Conservation (phyloP, 2,329 filamentous ascomycete genomes). For the Fusarium scirpi region DNA sequence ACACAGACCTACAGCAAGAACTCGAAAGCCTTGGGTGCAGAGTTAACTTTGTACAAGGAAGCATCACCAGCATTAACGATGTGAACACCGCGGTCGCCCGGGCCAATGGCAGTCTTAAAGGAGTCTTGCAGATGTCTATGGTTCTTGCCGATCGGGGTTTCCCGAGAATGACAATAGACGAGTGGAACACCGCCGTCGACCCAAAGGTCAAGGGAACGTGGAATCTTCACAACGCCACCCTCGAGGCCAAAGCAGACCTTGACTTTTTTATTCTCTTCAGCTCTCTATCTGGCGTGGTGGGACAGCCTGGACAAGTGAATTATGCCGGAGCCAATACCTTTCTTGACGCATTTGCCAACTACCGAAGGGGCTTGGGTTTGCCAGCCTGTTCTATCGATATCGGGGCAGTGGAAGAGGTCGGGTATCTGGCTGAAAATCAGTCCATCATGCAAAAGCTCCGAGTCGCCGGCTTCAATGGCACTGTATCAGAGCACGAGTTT, state of each 20-base stretch:
- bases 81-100: neutral
- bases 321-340: constrained; percentile 13
- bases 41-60: constrained; percentile 1
- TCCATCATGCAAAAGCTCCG: constrained; percentile 8
- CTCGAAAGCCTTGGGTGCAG: neutral
- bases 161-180: neutral
- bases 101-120: neutral
- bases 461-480: neutral
- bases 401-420: constrained; percentile 5
- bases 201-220: neutral
- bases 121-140: constrained; percentile 10
- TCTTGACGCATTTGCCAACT: constrained; percentile 5
- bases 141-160: constrained; percentile 6
- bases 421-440: constrained; percentile 5
- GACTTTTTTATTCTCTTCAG: constrained; percentile 16
- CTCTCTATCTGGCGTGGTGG: neutral
- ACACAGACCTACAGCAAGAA: neutral
- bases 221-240: constrained; percentile 7
- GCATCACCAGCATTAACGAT: neutral
- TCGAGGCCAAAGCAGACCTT: neutral
- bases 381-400: constrained; percentile 1
- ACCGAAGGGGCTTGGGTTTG: neutral
- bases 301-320: constrained; percentile 7
- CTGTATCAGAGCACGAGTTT: constrained; percentile 5
- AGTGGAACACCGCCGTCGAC: constrained; percentile 1